Evolutionary conservation across 768 basidiomycete species (phyloP), one percentile per base, ranked within the genome.

Genomic region (Phylloporus sp.): DNA sequence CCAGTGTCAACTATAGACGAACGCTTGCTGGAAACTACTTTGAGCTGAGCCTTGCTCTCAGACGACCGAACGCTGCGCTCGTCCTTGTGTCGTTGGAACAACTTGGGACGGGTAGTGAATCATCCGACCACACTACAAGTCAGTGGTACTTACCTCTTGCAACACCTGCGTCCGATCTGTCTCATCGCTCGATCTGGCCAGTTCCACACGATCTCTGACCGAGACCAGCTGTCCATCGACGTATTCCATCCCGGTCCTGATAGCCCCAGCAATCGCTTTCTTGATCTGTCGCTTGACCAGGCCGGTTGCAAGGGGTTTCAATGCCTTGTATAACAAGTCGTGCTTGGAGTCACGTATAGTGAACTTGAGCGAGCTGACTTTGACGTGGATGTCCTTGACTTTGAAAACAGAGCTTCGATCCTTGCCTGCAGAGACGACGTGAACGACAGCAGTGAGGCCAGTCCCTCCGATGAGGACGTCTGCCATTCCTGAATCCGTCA

Each of bases 271-370:
- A 31, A 85, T 72, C 1, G 80, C 86, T 61, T 75, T 79, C 65
- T 79, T 73, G 60, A 87, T 76, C 59, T 83, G 66, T 59, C 76
- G 80, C 79, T 94, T 95, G 61, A 99, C 84, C 34, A 97, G 73
- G 6, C 80, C 81, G 2, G 84, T 92, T 12, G 89, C 89, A 35
- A 93, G 76, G 4, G 88, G 86, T 47, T 80, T 82, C 34, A 97
- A 59, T 0, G 89, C 86, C 76, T 88, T 92, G 78, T 95, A 95
- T 56, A 95, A 67, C 23, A 88, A 70, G 61, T 93, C 88, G 71
- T 97, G 93, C 71, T 94, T 95, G 55, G 86, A 81, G 58, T 97
- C 94, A 5, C 92, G 82, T 60, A 99, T 91, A 23, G 84, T 80
- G 72, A 95, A 95, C 72, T 88, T 93, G 61, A 98, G 80, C 15